Evolutionary conservation across 2,329 filamentous ascomycete genomes (phyloP).

Genomic region (Fusarium setosum): DNA sequence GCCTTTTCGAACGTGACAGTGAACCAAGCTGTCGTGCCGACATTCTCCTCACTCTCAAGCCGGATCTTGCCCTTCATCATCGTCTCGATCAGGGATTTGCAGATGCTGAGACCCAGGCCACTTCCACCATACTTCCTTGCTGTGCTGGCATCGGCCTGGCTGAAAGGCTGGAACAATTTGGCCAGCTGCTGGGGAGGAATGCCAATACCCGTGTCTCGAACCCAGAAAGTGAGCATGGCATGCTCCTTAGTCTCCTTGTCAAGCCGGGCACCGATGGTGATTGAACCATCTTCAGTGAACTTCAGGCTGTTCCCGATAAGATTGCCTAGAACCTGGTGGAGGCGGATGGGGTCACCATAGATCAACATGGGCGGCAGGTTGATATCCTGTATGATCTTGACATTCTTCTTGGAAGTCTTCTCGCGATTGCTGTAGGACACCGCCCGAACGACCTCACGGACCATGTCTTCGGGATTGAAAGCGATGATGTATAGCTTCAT

Average conservation of each 20-base stretch:
- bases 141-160: constrained; percentile 90
- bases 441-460: constrained; percentile 73
- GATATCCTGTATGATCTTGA: constrained; percentile 76
- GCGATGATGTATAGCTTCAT: constrained; percentile 82
- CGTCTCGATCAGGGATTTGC: constrained; percentile 92
- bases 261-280: constrained; percentile 83
- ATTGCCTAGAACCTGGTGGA: constrained; percentile 80
- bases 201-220: constrained; percentile 91
- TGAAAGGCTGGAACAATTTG: constrained; percentile 92
- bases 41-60: constrained; percentile 79
- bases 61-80: constrained; percentile 90
- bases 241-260: constrained; percentile 77
- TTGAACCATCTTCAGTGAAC: constrained; percentile 87
- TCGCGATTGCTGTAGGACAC: constrained; percentile 74
- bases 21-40: constrained; percentile 81
- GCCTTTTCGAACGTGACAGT: constrained; percentile 89
- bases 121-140: constrained; percentile 93
- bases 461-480: constrained; percentile 75
- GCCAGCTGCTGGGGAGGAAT: constrained; percentile 85
- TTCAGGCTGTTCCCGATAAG: constrained; percentile 94
- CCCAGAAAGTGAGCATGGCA: constrained; percentile 84
- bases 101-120: constrained; percentile 90
- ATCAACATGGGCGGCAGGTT: constrained; percentile 79
- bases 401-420: constrained; percentile 70
- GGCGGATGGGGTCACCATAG: constrained; percentile 73